Evolutionary conservation across 177 flowering plant genomes (phyloP), one percentile per base, ranked within the genome.

Genomic region (Vitis hybrid): DNA sequence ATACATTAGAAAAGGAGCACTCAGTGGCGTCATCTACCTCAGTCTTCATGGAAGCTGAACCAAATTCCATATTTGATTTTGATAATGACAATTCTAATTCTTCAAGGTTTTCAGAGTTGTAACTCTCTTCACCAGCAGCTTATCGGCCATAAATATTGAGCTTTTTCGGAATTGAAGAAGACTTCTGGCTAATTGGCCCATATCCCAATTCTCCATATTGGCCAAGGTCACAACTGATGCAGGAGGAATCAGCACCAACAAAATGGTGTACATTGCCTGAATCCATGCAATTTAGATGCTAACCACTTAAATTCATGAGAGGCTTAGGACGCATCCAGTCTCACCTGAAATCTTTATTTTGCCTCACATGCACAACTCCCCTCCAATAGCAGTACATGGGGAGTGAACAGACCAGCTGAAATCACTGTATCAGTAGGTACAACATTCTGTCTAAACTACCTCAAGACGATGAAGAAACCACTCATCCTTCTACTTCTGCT

Each of bases 301-400:
- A 96, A 18, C 99, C 99, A 75, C 98, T 93, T 78, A 96, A 84
- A 85, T 94, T 97, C 99, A 96, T 76, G 19, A 93, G 82, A 76
- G 99, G 99, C 75, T 96, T 93, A 56, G 99, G 98, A 82, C 94
- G 91, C 98, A 96, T 96, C 94, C 92, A 96, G 50, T 96, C 95
- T 92, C 98, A 49, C 99, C 98, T 0, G 86, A 79, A 68, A 15
- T 81, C 85, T 96, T 96, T 65, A 96, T 75, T 80, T 96, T 96
- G 32, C 99, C 99, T 97, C 99, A 96, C 97, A 96, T 94, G 73
- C 90, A 96, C 76, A 96, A 73, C 82, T 96, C 98, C 55, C 99
- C 97, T 67, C 98, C 98, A 96, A 98, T 98, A 74, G 99, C 98
- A 79, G 99, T 93, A 76, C 97, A 92, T 30, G 99, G 78, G 71